Conservation (phyloP, 371 early-diverging fungal genomes). For the Rhizopus microsporus region DNA sequence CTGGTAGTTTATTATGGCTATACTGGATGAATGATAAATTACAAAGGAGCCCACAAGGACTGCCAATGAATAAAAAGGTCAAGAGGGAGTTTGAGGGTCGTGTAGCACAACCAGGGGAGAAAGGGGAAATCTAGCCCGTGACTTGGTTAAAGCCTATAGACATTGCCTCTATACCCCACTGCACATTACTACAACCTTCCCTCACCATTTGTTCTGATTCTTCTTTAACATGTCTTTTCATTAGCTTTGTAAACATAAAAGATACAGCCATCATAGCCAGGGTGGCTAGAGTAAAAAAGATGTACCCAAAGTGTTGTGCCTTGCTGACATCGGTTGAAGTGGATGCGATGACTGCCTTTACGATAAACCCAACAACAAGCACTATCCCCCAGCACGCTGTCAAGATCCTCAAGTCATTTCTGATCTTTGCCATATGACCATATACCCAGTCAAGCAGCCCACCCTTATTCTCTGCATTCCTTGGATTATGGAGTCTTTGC, state of each 20-base stretch:
- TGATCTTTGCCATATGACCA: slow-evolving; percentile 30
- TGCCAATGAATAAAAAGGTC: slow-evolving; percentile 26
- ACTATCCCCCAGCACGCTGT: slow-evolving; percentile 45
- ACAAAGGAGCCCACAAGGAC: slow-evolving; percentile 16
- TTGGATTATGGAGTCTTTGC: slow-evolving; percentile 11
- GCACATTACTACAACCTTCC: slow-evolving; percentile 26
- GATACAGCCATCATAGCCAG: slow-evolving; percentile 29
- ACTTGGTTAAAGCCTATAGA: slow-evolving; percentile 36
- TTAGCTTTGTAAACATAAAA: slow-evolving; percentile 36
- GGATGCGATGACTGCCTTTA: slow-evolving; percentile 36
- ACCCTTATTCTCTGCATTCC: neutral
- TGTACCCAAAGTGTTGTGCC: slow-evolving; percentile 31
- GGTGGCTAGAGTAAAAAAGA: slow-evolving; percentile 36
- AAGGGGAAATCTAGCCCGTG: slow-evolving; percentile 18
- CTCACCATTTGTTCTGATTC: slow-evolving; percentile 17
- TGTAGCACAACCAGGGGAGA: slow-evolving; percentile 26
- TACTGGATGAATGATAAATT: slow-evolving; percentile 32
- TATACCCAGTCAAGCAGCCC: slow-evolving; percentile 23
- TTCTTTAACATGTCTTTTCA: slow-evolving; percentile 27
- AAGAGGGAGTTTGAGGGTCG: slow-evolving; percentile 37
- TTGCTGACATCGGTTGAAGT: slow-evolving; percentile 30
- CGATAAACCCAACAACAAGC: slow-evolving; percentile 36
- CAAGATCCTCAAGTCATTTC: slow-evolving; percentile 42
- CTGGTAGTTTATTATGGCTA: slow-evolving; percentile 25
- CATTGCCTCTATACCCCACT: slow-evolving; percentile 36